Percentiles rank a stretch among this genome's conserved stretches.
Conservation (phyloP, 345 rosid species). For the Cardamine occulta region DNA sequence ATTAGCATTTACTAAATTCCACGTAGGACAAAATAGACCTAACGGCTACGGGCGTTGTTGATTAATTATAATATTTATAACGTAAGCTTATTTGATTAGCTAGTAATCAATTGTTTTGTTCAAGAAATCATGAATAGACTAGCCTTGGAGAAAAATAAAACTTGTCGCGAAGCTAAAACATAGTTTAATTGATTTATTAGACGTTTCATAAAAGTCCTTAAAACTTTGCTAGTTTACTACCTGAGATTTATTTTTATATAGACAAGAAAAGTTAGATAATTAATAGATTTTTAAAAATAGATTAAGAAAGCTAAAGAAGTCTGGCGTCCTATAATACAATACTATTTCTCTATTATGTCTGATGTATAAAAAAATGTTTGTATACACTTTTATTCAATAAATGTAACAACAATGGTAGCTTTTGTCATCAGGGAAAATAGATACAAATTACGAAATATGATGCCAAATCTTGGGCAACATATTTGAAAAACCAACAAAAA, state of each 20-base stretch:
- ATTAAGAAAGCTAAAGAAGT: neutral
- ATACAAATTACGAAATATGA: conserved; percentile 9
- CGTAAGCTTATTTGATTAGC: conserved; percentile 36
- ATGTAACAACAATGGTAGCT: neutral
- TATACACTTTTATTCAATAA: conserved; percentile 10
- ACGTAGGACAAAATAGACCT: conserved; percentile 38
- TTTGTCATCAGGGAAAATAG: neutral
- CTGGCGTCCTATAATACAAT: neutral
- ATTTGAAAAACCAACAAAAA: neutral
- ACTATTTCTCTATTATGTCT: neutral
- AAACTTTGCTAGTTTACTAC: neutral
- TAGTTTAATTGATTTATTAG: neutral
- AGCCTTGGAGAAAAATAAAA: conserved; percentile 11
- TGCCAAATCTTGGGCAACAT: neutral
- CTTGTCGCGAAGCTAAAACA: conserved; percentile 18
- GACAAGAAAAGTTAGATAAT: neutral
- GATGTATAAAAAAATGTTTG: neutral
- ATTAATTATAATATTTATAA: conserved; percentile 19
- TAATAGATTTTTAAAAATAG: neutral
- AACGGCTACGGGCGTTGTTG: conserved; percentile 43
- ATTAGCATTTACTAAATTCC: conserved; percentile 44
- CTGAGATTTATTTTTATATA: neutral
- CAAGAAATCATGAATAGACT: conserved; percentile 15
- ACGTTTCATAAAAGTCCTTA: neutral
- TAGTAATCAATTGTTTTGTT: conserved; percentile 25